These are phyloP conservation scores for Chalciporus sp. DNA, from an alignment of 1,284 basidiomycete species.

Conservation along the genomic window DNA sequence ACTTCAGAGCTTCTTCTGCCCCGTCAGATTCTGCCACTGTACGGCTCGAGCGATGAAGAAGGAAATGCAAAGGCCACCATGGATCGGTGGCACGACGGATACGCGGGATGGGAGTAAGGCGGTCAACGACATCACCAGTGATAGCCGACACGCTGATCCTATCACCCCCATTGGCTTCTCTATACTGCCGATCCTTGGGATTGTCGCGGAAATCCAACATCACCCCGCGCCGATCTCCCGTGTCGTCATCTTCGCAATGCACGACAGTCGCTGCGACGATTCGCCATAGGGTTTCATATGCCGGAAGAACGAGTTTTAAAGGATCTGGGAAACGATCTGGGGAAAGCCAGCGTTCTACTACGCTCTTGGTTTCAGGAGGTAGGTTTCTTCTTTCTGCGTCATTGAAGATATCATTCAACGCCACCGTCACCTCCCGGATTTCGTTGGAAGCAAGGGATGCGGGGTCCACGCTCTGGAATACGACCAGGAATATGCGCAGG, in stretches of 20 bases:
- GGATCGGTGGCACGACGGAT: conserved; percentile 35
- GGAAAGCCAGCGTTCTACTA: conserved; percentile 42
- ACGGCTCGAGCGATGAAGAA: conserved; percentile 7
- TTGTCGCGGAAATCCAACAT: conserved; percentile 43
- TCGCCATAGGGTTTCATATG: conserved; percentile 64
- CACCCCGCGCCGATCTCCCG: conserved; percentile 24
- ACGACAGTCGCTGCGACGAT: conserved; percentile 50
- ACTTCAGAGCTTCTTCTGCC: conserved; percentile 48
- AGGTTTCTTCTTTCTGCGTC: conserved; percentile 15
- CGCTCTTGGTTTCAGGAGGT: conserved; percentile 26
- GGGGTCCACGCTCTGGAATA: conserved; percentile 42
- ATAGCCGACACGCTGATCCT: conserved; percentile 42
- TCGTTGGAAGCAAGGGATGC: conserved; percentile 33
- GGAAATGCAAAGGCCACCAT: conserved; percentile 20
- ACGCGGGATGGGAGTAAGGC: conserved; percentile 49
- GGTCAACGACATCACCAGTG: conserved; percentile 46
- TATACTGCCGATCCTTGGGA: conserved; percentile 41
- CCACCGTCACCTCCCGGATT: conserved; percentile 35
- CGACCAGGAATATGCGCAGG: conserved; percentile 43
- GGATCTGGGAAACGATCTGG: conserved; percentile 38
- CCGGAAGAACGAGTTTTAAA: conserved; percentile 54
- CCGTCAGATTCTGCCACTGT: conserved; percentile 40
- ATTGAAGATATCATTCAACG: conserved; percentile 46
- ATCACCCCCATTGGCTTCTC: conserved; percentile 4
- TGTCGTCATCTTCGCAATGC: conserved; percentile 27